phyloP scores from a whole-genome alignment of 139 green algal genomes.

The Closterium sp. region DNA sequence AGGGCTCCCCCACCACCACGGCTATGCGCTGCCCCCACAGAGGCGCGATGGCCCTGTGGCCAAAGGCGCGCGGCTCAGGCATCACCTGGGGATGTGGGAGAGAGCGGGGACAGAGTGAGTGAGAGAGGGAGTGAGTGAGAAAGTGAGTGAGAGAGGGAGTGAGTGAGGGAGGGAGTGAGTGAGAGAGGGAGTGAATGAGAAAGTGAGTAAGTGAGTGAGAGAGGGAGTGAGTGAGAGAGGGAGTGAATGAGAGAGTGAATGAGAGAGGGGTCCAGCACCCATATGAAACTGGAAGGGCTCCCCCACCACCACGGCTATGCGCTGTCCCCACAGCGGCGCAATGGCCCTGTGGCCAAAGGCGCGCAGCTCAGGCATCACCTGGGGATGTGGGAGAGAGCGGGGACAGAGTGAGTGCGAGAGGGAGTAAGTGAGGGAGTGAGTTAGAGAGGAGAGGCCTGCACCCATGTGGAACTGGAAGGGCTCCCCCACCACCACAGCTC shows the following conservation, averaged over 20 bases:
- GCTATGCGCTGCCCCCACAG: background rate
- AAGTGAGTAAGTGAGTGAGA: background rate
- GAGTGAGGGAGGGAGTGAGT: background rate
- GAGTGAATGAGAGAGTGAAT: background rate
- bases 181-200: background rate
- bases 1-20: constrained; percentile 26
- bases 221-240: background rate
- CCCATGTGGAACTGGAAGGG: background rate
- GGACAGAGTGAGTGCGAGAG: background rate
- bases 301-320: background rate
- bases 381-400: background rate
- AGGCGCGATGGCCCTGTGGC: background rate
- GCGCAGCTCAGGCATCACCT: constrained; percentile 27
- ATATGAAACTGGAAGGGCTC: background rate
- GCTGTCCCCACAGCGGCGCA: background rate
- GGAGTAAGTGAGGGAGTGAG: background rate
- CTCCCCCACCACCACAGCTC: background rate
- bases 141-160: background rate
- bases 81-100: constrained; percentile 11
- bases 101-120: background rate
- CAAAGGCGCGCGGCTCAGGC: constrained; percentile 9
- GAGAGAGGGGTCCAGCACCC: background rate
- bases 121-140: background rate
- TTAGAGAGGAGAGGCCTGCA: background rate
- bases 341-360: background rate